Percentiles rank a stretch among this genome's conserved stretches.
Evolutionary conservation across 768 basidiomycete genomes (phyloP).

Genomic region (Xerocomus brunneocitrinus): DNA sequence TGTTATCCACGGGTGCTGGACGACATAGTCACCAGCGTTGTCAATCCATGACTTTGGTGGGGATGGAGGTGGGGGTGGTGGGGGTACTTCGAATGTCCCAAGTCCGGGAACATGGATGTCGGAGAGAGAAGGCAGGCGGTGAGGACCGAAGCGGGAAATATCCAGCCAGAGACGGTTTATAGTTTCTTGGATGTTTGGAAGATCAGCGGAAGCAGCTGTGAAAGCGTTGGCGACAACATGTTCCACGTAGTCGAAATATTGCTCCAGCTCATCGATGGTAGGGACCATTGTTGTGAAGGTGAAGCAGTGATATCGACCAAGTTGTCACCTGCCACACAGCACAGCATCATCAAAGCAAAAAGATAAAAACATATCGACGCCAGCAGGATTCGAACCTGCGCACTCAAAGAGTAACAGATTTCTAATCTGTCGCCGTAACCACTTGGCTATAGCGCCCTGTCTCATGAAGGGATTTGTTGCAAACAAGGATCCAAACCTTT

Average conservation of each 20-base stretch:
- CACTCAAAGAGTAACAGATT: constrained; percentile 69
- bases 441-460: constrained; percentile 69
- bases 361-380: constrained; percentile 36
- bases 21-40: constrained; percentile 47
- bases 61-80: constrained; percentile 54
- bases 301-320: background rate
- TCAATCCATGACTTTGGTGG: constrained; percentile 45
- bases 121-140: constrained; percentile 37
- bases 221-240: constrained; percentile 55
- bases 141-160: constrained; percentile 74
- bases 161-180: constrained; percentile 72
- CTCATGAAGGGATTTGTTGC: rapidly evolving
- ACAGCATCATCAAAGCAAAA: constrained; percentile 10
- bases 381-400: constrained; percentile 69
- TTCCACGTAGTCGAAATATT: constrained; percentile 63
- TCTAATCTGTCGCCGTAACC: constrained; percentile 79
- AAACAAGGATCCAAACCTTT: background rate
- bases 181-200: constrained; percentile 62
- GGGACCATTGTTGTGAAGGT: constrained; percentile 24
- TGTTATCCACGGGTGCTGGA: constrained; percentile 57
- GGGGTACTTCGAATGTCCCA: constrained; percentile 69
- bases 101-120: constrained; percentile 60
- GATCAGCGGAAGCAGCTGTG: constrained; percentile 51
- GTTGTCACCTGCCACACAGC: background rate
- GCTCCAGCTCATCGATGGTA: constrained; percentile 65